Conservation (phyloP, 495 filamentous ascomycete species). For the Talaromyces liani region DNA sequence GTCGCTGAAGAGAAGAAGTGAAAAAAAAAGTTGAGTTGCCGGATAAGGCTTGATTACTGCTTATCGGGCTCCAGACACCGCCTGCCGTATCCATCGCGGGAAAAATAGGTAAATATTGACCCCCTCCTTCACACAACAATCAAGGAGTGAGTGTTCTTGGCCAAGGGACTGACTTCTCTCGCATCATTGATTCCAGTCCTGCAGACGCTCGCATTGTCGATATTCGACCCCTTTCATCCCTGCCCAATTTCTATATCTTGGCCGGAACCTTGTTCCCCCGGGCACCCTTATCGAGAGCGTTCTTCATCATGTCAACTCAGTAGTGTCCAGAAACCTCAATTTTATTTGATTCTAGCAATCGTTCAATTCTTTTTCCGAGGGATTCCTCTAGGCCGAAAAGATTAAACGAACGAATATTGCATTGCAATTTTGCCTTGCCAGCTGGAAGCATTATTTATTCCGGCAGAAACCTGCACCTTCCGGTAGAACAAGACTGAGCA, state of each 20-base stretch:
- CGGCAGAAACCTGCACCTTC: slow-evolving; percentile 1
- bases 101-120: neutral
- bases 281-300: neutral
- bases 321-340: neutral
- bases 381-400: neutral
- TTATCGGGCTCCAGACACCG: slow-evolving; percentile 29
- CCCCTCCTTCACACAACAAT: neutral
- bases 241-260: neutral
- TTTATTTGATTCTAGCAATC: neutral
- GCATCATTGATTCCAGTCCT: neutral
- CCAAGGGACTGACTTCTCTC: neutral
- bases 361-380: slow-evolving; percentile 4
- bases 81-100: slow-evolving; percentile 11
- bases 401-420: neutral
- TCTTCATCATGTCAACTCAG: neutral
- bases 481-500: neutral
- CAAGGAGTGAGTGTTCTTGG: neutral
- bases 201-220: neutral
- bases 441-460: neutral
- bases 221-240: neutral
- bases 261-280: neutral
- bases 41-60: slow-evolving; percentile 13
- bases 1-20: neutral
- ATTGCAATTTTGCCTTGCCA: neutral
- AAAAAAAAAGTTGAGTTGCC: slow-evolving; percentile 1